Evolutionary conservation across 2,329 filamentous ascomycete genomes (phyloP), one percentile per base, ranked within the genome.

Genomic region (Colletotrichum sp.): DNA sequence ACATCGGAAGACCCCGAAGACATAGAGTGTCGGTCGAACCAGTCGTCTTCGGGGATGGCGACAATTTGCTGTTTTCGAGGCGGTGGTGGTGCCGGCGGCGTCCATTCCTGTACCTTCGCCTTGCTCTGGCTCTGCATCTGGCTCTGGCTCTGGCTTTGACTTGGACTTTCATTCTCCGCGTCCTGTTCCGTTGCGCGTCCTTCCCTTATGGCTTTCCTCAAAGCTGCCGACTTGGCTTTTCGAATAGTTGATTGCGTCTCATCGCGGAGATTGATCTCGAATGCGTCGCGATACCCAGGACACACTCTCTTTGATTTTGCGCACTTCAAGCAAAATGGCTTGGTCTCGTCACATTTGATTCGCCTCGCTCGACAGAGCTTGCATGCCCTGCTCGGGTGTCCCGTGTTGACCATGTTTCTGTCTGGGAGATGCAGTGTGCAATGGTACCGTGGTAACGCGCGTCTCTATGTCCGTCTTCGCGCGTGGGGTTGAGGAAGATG

Each of bases 321-420:
- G 78, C 84, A 85, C 75, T 85, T 83, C 34, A 79, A 67, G 68
- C 84, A 85, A 12, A 76, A 78, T 4, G 84, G 84, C 30, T 79
- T 80, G 36, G 77, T 79, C 78, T 85, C 84, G 71, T 85, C 84
- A 55, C 77, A 78, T 78, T 85, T 85, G 78, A 85, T 81, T 76
- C 83, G 83, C 21, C 84, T 80, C 36, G 81, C 78, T 21, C 84
- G 84, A 75, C 84, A 85, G 16, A 78, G 77, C 68, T 78, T 77
- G 76, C 77, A 78, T 8, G 77, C 77, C 36, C 68, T 63, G 63
- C 77, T 78, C 21, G 77, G 77, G 28, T 78, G 69, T 6, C 77
- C 77, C 6, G 77, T 78, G 36, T 78, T 78, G 60, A 78, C 77
- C 77, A 78, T 78, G 32, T 21, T 64, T 8, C 62, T 39, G n/a